Percentiles rank a stretch among this genome's conserved stretches.
These are phyloP conservation scores for Apiotrichum brassicae DNA, from an alignment of 1,284 basidiomycete genomes.

Conservation along the genomic window DNA sequence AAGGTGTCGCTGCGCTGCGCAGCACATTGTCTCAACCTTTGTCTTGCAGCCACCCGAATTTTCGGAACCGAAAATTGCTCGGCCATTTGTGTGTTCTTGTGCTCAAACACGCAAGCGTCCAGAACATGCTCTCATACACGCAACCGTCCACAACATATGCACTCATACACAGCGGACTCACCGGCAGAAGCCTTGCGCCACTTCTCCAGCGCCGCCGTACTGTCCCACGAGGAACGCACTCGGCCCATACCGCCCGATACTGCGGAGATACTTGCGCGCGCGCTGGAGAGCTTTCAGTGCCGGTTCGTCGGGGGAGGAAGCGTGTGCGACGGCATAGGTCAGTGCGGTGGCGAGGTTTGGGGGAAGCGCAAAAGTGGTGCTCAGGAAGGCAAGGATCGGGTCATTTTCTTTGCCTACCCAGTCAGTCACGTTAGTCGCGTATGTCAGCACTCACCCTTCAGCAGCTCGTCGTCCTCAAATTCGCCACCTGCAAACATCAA, in stretches of 20 bases:
- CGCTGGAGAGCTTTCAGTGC: conserved; percentile 60
- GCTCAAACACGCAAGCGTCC: not conserved
- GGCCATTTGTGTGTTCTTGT: too few relatives aligned
- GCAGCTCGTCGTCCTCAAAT: conserved; percentile 55
- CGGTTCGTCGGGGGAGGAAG: conserved; percentile 53
- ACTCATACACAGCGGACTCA: too few relatives aligned
- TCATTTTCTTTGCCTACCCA: conserved; percentile 52
- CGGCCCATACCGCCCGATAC: conserved; percentile 78
- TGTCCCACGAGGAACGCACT: conserved; percentile 89
- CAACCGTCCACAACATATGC: too few relatives aligned
- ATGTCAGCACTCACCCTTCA: conserved; percentile 21
- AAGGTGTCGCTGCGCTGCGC: not conserved
- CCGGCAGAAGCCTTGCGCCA: conserved; percentile 85
- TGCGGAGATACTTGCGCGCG: conserved; percentile 65
- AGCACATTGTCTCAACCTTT: too few relatives aligned
- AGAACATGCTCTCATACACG: too few relatives aligned
- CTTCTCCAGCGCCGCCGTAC: conserved; percentile 86
- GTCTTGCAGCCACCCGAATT: not conserved
- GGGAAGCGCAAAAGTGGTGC: conserved; percentile 58
- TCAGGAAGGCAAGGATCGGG: conserved; percentile 60
- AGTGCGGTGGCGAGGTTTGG: conserved; percentile 57
- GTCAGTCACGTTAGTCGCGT: not conserved
- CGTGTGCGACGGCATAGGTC: conserved; percentile 66
- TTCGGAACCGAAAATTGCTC: not conserved
- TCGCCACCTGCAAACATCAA: conserved; percentile 71